A percentile compares a stretch with the other conserved stretches of the same genome.
phyloP scores from a whole-genome alignment of 73 alveolate species.

The Paramecium bursaria region DNA sequence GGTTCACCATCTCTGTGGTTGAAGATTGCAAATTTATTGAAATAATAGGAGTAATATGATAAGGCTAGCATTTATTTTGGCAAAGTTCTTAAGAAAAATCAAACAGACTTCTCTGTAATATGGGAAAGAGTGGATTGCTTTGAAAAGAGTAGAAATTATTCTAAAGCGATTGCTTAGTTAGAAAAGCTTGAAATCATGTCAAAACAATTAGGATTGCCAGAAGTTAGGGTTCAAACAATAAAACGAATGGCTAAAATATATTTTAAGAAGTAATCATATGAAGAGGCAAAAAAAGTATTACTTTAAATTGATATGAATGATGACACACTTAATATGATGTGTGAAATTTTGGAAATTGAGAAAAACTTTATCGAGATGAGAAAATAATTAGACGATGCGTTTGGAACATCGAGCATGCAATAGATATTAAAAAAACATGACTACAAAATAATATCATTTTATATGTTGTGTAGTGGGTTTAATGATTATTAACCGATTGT shows the following conservation, averaged over 20 bases:
- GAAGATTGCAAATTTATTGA: not conserved
- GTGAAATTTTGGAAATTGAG: slow-evolving; percentile 26
- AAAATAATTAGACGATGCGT: slow-evolving; percentile 5
- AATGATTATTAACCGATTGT: slow-evolving; percentile 3
- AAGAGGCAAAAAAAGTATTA: slow-evolving; percentile 49
- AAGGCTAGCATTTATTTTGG: not conserved
- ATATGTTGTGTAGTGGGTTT: slow-evolving; percentile 38
- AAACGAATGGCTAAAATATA: slow-evolving; percentile 51
- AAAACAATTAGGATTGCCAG: not conserved
- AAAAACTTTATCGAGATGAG: slow-evolving; percentile 35
- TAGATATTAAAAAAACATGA: slow-evolving; percentile 2
- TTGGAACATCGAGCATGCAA: slow-evolving; percentile 7
- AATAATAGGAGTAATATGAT: not conserved
- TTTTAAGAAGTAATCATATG: slow-evolving; percentile 14
- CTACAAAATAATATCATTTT: slow-evolving; percentile 9
- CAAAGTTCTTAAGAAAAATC: not conserved
- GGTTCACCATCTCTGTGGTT: not conserved
- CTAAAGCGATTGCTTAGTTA: slow-evolving; percentile 18
- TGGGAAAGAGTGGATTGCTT: slow-evolving; percentile 53
- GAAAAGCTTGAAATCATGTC: not conserved
- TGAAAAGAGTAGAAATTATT: slow-evolving; percentile 24
- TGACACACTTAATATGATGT: slow-evolving; percentile 4
- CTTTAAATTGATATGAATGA: not conserved
- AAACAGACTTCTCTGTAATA: too few species aligned
- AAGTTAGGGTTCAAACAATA: slow-evolving; percentile 4